Base-by-base conservation (phyloP, 495 filamentous ascomycete genomes). In the Penicillium robsamsonii region DNA sequence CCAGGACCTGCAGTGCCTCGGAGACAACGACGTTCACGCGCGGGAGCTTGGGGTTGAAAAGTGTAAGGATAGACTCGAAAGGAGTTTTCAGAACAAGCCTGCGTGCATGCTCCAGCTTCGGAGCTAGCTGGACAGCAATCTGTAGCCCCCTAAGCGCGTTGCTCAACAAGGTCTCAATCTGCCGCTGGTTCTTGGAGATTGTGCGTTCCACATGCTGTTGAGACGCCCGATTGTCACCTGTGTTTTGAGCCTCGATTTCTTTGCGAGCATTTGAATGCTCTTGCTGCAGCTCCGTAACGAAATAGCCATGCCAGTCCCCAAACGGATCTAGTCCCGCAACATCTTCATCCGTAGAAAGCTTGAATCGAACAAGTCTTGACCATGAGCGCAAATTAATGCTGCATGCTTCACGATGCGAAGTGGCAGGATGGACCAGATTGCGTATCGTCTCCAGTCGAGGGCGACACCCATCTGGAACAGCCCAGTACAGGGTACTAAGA, bases 401-500 rank as follows among this genome's bases (percentile, higher is more conserved):
- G 66, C 89, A 96, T 3, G 89, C 92, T 75, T 93, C 88, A 55
- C 83, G 84, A 68, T 98, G 94, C 4, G 93, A 95, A 31, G 63
- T 85, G 18, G 82, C 80, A 20, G 92, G 85, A 53, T 87, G 73
- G n/a, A 97, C 88, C 0, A 97, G 81, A 57, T 88, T 81, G 49
- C 85, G 85, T 15, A 98, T 84, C 13, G 87, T 76, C 52, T 86
- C 80, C 6, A 92, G 59, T 29, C 84, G 81, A 25, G 90, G 91
- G 25, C 92, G 80, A 47, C 83, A 81, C 18, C 79, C 77, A 18
- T 85, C 73, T 30, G 93, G 92, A 17, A 91, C 87, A 11, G 82
- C 87, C 85, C 86, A 96, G 71, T 91, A 96, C 31, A 98, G 78
- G 3, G 89, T 93, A 59, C 87, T 91, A 2, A 98, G 82, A 44